Evolutionary conservation across 352 stramenopile species (phyloP), one percentile per base, ranked within the genome.

Genomic region (Elongisporangium undulatum): DNA sequence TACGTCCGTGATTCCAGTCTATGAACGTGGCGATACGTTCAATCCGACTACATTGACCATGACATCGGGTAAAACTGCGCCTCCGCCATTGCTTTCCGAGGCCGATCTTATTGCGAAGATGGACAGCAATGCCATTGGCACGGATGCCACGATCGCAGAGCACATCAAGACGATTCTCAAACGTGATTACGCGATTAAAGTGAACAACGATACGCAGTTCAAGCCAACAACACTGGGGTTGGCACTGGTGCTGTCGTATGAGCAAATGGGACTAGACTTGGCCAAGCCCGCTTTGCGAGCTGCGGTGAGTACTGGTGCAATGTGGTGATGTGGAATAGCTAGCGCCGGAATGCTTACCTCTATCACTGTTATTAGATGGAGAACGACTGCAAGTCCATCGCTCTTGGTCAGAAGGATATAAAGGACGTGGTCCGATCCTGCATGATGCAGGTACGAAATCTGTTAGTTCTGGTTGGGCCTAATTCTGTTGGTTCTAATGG

Each of bases 81-180:
- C 95, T 17, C 95, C 95, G 10, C 78, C 85, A 6, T 69, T 97
- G 20, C 73, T 98, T 9, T 96, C 89, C 8, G 94, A 98, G 65
- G 74, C 88, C 3, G 93, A 98, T 64, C 69, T 98, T 51, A 98
- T 98, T 50, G 71, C 78, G 19, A 91, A 96, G 49, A 98, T 98
- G 95, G 95, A 98, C 63, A 73, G 75, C n/a, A 90, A 98, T 49
- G 92, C 93, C 12, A 98, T 98, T 54, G 94, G 94, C 3, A 98
- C 94, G 45, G 94, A 98, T 59, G 94, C 94, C 10, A 98, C 95
- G 12, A 98, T 98, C 64, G 96, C 96, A 0, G 88, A 98, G 71
- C 97, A 99, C 63, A 99, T 99, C 67, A 96, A 98, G 59, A 99
- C 97, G 4, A 99, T 99, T 72, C 86, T 98, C 49, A 96, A 99